phyloP scores from a whole-genome alignment of 768 basidiomycete species.

The Tulasnella sp. region DNA sequence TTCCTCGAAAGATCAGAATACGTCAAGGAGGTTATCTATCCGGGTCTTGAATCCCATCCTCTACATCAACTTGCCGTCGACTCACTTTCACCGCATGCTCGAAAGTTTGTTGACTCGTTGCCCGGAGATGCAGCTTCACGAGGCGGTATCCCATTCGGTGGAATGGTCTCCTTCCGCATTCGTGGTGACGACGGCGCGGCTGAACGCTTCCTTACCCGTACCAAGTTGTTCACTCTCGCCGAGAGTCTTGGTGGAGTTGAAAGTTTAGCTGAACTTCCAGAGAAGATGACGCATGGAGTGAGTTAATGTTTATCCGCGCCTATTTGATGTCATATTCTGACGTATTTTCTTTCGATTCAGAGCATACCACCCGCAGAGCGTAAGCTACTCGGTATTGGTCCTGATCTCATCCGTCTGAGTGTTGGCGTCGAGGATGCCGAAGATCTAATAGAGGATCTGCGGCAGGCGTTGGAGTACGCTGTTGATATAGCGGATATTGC shows the following conservation, averaged over 20 bases:
- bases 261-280: constrained; percentile 76
- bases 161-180: constrained; percentile 71
- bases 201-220: constrained; percentile 50
- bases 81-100: constrained; percentile 51
- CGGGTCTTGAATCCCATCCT: constrained; percentile 58
- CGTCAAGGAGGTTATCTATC: constrained; percentile 79
- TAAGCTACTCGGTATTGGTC: constrained; percentile 58
- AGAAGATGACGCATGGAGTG: constrained; percentile 73
- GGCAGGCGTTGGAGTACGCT: constrained; percentile 46
- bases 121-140: constrained; percentile 24
- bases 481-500: constrained; percentile 8
- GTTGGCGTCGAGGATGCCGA: constrained; percentile 83
- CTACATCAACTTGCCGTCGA: constrained; percentile 13
- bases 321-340: constrained; percentile 1
- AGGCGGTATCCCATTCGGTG: constrained; percentile 72
- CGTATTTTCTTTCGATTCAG: constrained; percentile 15
- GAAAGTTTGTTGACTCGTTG: constrained; percentile 41
- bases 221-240: constrained; percentile 64
- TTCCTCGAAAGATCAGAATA: constrained; percentile 39
- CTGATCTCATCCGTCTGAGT: constrained; percentile 61
- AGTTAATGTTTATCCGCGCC: constrained; percentile 10
- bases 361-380: constrained; percentile 53
- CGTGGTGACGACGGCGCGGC: constrained; percentile 38
- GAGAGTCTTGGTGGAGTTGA: constrained; percentile 90
- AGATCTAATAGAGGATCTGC: constrained; percentile 63